Percentiles rank a stretch among this genome's conserved stretches.
phyloP scores from a whole-genome alignment of 1,284 basidiomycete species.

The Irpex sp. region DNA sequence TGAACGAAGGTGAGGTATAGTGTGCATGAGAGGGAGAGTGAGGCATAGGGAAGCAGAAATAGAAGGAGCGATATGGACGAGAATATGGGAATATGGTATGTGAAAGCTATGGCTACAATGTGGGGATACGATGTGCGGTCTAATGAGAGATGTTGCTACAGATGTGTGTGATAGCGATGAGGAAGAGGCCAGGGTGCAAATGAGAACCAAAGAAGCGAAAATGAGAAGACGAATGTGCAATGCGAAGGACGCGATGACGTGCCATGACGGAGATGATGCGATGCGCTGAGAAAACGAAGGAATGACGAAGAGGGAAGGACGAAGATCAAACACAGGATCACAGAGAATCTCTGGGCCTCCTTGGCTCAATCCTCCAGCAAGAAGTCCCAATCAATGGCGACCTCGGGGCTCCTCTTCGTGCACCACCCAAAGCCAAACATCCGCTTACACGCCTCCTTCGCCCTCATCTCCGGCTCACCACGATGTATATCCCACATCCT shows the following conservation, averaged over 20 bases:
- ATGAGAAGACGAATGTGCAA: not conserved
- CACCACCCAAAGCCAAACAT: slow-evolving; percentile 52
- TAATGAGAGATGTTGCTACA: slow-evolving; percentile 2
- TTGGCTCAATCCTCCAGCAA: slow-evolving; percentile 55
- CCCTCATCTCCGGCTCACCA: slow-evolving; percentile 53
- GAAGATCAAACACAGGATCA: not conserved
- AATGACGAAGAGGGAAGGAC: not conserved
- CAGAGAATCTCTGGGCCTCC: not conserved
- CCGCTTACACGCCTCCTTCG: slow-evolving; percentile 59
- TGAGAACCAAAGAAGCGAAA: not conserved
- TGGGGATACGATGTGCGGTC: not conserved
- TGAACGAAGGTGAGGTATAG: not conserved
- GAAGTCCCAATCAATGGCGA: slow-evolving; percentile 72
- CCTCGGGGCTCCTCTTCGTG: slow-evolving; percentile 48
- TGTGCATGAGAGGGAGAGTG: not conserved
- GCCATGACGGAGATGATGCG: not conserved
- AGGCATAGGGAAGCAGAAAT: not conserved
- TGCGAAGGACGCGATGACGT: not conserved
- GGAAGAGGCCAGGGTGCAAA: not conserved
- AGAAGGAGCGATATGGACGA: not conserved
- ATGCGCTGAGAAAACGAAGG: not conserved
- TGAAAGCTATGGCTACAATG: slow-evolving; percentile 3
- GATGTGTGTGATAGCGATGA: slow-evolving; percentile 1
- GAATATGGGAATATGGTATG: not conserved
- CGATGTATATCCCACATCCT: slow-evolving; percentile 76